phyloP scores from a whole-genome alignment of 352 stramenopile genomes.

The Phytophthora capsici region DNA sequence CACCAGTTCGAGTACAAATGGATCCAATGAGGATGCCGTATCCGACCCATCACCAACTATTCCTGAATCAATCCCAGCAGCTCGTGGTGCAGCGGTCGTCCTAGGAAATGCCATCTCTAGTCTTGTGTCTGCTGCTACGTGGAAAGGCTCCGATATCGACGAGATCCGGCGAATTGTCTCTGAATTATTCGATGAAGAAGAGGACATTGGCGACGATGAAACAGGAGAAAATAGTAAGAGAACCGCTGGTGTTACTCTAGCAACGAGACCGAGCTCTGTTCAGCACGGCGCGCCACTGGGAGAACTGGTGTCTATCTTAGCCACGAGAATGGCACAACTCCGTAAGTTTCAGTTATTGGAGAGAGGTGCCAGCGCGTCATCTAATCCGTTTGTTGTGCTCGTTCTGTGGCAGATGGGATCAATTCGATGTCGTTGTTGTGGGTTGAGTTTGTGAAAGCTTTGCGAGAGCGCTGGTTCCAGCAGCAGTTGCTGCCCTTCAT shows the following conservation, averaged over 20 bases:
- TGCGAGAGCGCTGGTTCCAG: conserved; percentile 75
- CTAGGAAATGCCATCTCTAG: conserved; percentile 77
- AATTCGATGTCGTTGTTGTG: conserved; percentile 81
- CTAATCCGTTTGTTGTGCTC: conserved; percentile 17
- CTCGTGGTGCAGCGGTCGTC: conserved; percentile 74
- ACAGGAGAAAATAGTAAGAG: conserved; percentile 14
- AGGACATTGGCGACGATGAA: conserved; percentile 13
- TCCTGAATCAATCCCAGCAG: conserved; percentile 65
- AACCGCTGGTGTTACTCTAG: neutral
- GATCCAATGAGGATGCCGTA: neutral
- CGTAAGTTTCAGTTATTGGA: conserved; percentile 40
- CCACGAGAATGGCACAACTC: conserved; percentile 70
- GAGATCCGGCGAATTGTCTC: conserved; percentile 62
- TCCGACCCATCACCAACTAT: conserved; percentile 23
- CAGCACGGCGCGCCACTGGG: conserved; percentile 65
- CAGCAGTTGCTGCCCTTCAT: conserved; percentile 76
- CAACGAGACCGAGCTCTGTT: conserved; percentile 30
- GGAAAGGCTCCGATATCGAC: conserved; percentile 76
- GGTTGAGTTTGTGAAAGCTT: conserved; percentile 84
- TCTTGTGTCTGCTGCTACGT: conserved; percentile 71
- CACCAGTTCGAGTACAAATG: neutral
- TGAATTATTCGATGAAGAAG: conserved; percentile 62
- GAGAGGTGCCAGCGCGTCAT: neutral
- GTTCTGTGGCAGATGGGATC: conserved; percentile 56
- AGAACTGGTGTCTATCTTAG: conserved; percentile 72